phyloP scores from a whole-genome alignment of 176 grass and related monocot genomes.

The Saccharum spontaneum region DNA sequence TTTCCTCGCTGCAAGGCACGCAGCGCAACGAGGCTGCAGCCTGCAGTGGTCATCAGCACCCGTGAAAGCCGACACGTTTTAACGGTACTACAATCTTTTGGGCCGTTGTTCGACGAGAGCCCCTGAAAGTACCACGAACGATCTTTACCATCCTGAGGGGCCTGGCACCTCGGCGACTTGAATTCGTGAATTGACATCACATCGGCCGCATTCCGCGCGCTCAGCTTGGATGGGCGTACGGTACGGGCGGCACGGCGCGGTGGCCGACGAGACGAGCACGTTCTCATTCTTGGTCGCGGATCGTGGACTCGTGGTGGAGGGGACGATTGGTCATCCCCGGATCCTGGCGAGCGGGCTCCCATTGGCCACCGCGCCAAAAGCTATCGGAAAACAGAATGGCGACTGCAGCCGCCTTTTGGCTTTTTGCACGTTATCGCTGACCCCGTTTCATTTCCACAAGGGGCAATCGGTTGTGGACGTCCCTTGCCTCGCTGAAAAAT shows the following conservation, averaged over 20 bases:
- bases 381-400: neutral
- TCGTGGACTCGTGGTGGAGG: neutral
- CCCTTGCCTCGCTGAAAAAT: constrained; percentile 4
- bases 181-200: neutral
- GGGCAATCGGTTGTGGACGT: neutral
- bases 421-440: neutral
- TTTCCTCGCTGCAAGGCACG: neutral
- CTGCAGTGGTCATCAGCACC: neutral
- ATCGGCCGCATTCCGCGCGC: neutral
- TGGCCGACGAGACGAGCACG: neutral
- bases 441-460: constrained; percentile 10
- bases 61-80: neutral
- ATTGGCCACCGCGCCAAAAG: neutral
- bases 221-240: neutral
- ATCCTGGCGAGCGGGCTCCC: neutral
- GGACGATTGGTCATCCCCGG: neutral
- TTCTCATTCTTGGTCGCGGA: neutral
- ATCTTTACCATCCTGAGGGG: too few relatives aligned
- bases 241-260: neutral
- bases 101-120: too few relatives aligned
- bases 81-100: neutral
- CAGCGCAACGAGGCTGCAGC: neutral
- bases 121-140: too few relatives aligned
- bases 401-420: neutral
- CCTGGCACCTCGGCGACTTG: neutral